These are phyloP conservation scores for Thelonectria olida DNA, from an alignment of 2,329 filamentous ascomycete species.

Conservation along the genomic window DNA sequence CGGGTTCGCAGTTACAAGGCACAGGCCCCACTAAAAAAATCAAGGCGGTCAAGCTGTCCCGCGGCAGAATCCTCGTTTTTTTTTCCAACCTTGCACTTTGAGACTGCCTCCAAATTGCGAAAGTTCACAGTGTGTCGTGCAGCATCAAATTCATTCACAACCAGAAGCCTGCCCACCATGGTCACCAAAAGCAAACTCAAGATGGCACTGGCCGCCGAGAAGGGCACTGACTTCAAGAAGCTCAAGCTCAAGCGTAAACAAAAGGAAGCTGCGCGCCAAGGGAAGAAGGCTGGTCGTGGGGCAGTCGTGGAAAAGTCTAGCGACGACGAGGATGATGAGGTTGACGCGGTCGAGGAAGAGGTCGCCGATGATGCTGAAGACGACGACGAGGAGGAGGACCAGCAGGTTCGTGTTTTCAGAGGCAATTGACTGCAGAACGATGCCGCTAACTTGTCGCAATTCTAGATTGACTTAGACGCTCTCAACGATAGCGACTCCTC, in stretches of 20 bases:
- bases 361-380: constrained; percentile 40
- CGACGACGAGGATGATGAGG: constrained; percentile 41
- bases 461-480: constrained; percentile 61
- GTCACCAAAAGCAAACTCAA: constrained; percentile 60
- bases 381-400: constrained; percentile 48
- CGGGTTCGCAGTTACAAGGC: too few relatives aligned
- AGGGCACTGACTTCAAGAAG: constrained; percentile 63
- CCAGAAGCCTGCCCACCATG: constrained; percentile 40
- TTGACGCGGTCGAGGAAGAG: constrained; percentile 50
- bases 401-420: constrained; percentile 34
- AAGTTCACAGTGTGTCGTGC: not conserved
- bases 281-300: constrained; percentile 42
- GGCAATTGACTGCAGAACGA: not conserved
- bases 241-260: constrained; percentile 59
- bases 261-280: constrained; percentile 54
- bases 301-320: constrained; percentile 41
- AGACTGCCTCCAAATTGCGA: constrained; percentile 16
- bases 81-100: constrained; percentile 36
- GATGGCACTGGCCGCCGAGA: constrained; percentile 63
- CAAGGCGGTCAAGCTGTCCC: constrained; percentile 38
- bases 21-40: constrained; percentile 41
- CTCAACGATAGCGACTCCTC: constrained; percentile 69
- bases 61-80: constrained; percentile 45
- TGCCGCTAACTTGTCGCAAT: constrained; percentile 1
- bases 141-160: not conserved